A percentile compares a stretch with the other conserved stretches of the same genome.
Conservation (phyloP, 192 early-diverging fungal species). For the Chytriomyces sp. region DNA sequence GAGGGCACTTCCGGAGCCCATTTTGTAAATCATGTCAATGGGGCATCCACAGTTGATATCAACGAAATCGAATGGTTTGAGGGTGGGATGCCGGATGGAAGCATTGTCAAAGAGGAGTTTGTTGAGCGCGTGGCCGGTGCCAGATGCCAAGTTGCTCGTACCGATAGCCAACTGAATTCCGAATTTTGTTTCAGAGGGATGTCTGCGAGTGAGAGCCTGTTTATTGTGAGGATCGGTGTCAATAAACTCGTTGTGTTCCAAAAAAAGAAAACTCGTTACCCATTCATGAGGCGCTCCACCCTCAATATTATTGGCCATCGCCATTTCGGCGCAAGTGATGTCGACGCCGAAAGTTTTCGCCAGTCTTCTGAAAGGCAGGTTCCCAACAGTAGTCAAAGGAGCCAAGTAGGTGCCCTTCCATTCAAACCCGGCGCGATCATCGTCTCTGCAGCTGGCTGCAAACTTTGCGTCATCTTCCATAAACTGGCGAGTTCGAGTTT, state of each 20-base stretch:
- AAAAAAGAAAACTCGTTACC: slow-evolving; percentile 59
- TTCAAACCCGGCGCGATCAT: not conserved
- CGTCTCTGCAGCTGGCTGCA: not conserved
- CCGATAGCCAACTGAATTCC: slow-evolving; percentile 87
- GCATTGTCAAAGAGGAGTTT: slow-evolving; percentile 56
- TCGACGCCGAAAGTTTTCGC: slow-evolving; percentile 94
- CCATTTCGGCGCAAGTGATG: slow-evolving; percentile 94
- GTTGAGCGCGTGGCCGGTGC: slow-evolving; percentile 70
- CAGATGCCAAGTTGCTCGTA: slow-evolving; percentile 60
- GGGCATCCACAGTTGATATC: slow-evolving; percentile 96
- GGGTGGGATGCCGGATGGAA: not conserved
- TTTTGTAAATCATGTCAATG: slow-evolving; percentile 82
- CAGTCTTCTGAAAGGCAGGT: slow-evolving; percentile 93
- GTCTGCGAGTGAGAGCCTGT: slow-evolving; percentile 84
- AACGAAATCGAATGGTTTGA: slow-evolving; percentile 80
- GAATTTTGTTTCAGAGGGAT: slow-evolving; percentile 87
- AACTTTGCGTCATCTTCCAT: slow-evolving; percentile 47
- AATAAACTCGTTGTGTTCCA: slow-evolving; percentile 53
- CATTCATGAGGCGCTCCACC: slow-evolving; percentile 4
- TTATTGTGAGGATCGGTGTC: not conserved
- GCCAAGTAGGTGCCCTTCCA: slow-evolving; percentile 76
- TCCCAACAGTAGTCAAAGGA: slow-evolving; percentile 96
- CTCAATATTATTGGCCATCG: slow-evolving; percentile 47
- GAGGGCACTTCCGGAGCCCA: slow-evolving; percentile 84
- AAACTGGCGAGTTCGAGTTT: slow-evolving; percentile 38